phyloP scores from a whole-genome alignment of 768 basidiomycete species.

The Filobasidium wieringae region DNA sequence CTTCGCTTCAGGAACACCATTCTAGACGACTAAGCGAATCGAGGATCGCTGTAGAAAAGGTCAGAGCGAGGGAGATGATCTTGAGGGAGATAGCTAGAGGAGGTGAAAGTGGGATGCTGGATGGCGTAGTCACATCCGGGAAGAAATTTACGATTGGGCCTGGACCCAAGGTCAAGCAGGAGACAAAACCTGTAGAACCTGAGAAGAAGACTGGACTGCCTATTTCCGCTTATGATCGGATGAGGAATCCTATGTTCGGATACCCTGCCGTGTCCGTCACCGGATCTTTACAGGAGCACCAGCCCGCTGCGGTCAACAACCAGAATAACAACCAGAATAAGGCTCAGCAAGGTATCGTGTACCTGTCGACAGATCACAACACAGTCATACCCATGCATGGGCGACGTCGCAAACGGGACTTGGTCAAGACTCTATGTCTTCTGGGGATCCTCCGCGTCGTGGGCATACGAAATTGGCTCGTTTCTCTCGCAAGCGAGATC shows the following conservation, averaged over 20 bases:
- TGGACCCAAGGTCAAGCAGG: not conserved
- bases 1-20: constrained; percentile 27
- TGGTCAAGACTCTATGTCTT: constrained; percentile 35
- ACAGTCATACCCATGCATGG: constrained; percentile 24
- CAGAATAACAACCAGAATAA: not conserved
- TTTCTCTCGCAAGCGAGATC: not conserved
- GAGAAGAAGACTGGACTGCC: not conserved
- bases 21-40: constrained; percentile 16
- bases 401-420: constrained; percentile 32
- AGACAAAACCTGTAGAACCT: not conserved
- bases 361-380: not conserved
- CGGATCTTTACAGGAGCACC: not conserved
- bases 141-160: not conserved
- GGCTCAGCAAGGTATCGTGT: not conserved
- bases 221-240: constrained; percentile 24
- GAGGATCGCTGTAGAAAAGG: not conserved
- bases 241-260: constrained; percentile 36
- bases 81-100: not conserved
- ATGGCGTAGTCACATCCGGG: not conserved
- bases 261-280: constrained; percentile 29
- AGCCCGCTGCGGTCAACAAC: not conserved
- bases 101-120: not conserved
- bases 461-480: constrained; percentile 18
- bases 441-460: constrained; percentile 33
- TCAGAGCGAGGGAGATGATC: not conserved